phyloP scores from a whole-genome alignment of 805 yeast species.

The Vanderwaltozyma yarrowii region DNA sequence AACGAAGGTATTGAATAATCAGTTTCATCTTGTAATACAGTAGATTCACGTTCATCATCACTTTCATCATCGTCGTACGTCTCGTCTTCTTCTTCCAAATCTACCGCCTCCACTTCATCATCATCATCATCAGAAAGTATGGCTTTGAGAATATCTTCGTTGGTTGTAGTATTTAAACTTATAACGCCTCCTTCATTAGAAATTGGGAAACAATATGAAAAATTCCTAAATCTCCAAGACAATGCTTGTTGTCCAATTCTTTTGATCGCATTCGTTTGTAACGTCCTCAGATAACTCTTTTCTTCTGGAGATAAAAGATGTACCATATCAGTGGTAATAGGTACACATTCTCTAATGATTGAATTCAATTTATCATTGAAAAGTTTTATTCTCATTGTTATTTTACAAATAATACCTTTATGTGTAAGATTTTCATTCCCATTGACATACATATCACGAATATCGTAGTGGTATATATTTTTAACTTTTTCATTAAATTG shows the following conservation, averaged over 20 bases:
- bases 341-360: conserved; percentile 18
- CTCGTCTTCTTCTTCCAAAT: no score
- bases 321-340: conserved; percentile 3
- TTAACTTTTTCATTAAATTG: conserved; percentile 6
- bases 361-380: conserved; percentile 18
- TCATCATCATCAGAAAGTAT: background rate
- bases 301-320: background rate
- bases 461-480: conserved; percentile 2
- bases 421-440: conserved; percentile 16
- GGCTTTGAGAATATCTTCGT: background rate
- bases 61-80: background rate
- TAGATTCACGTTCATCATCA: background rate
- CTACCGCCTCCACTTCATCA: no score
- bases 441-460: conserved; percentile 4
- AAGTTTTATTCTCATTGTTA: conserved; percentile 13
- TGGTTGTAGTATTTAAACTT: background rate
- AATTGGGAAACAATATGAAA: conserved; percentile 1
- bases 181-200: background rate
- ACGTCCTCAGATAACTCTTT: background rate
- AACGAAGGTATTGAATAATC: background rate
- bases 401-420: conserved; percentile 19
- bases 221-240: background rate
- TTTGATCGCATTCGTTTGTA: background rate
- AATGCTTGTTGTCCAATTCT: background rate
- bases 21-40: background rate